These are phyloP conservation scores for Xylariales sp. DNA, from an alignment of 2,329 filamentous ascomycete species.

Conservation along the genomic window DNA sequence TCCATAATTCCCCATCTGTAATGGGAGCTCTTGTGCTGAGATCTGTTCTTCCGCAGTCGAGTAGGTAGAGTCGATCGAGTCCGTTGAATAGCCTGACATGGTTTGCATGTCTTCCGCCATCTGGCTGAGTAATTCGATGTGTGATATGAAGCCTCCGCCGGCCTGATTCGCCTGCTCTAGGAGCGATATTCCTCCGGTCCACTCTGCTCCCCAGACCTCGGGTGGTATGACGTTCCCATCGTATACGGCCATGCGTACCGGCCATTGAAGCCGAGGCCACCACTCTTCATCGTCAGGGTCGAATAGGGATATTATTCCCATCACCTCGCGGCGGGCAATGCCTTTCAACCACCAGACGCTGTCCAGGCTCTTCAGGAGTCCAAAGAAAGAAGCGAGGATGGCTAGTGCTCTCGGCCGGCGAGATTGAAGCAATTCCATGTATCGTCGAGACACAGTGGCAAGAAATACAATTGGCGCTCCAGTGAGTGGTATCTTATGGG, in stretches of 20 bases:
- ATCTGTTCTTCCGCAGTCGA: neutral
- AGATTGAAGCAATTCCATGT: slow-evolving; percentile 54
- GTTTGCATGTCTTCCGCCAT: slow-evolving; percentile 22
- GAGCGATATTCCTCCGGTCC: slow-evolving; percentile 38
- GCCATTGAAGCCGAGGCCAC: slow-evolving; percentile 60
- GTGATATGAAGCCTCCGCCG: slow-evolving; percentile 32
- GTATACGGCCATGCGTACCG: slow-evolving; percentile 53
- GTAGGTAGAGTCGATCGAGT: slow-evolving; percentile 1
- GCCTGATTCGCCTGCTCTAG: slow-evolving; percentile 24
- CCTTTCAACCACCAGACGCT: slow-evolving; percentile 66
- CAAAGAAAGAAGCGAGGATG: slow-evolving; percentile 64
- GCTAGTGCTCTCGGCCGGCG: slow-evolving; percentile 57
- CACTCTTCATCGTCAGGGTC: slow-evolving; percentile 50
- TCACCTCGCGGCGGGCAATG: slow-evolving; percentile 60
- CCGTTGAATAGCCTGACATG: slow-evolving; percentile 1
- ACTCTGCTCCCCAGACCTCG: slow-evolving; percentile 53
- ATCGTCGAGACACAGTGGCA: slow-evolving; percentile 57
- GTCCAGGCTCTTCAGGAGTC: slow-evolving; percentile 57
- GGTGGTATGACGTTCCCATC: slow-evolving; percentile 49
- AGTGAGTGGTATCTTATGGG: slow-evolving; percentile 55
- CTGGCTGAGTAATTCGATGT: slow-evolving; percentile 42
- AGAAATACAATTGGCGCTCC: slow-evolving; percentile 59
- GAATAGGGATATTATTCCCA: slow-evolving; percentile 57
- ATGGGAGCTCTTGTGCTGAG: slow-evolving; percentile 2
- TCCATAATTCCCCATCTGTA: too few species aligned